A percentile compares a stretch with the other conserved stretches of the same genome.
Evolutionary conservation across 768 basidiomycete species (phyloP).

Genomic region (Coprinopsis strossmayeri): DNA sequence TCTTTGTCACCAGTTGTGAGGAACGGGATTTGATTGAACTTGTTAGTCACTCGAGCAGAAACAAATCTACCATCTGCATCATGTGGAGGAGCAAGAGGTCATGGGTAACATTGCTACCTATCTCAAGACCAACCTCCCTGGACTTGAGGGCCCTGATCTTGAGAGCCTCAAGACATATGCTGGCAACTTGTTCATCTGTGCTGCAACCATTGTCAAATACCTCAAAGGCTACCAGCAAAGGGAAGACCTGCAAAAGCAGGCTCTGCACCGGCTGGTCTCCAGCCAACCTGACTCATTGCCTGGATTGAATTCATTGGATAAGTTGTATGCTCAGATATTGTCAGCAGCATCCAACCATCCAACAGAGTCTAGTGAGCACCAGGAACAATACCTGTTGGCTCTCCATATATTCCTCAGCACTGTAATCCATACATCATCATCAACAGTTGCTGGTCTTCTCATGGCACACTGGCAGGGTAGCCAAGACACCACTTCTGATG

Average conservation of each 20-base stretch:
- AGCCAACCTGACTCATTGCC: not conserved
- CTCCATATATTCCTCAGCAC: conserved; percentile 1
- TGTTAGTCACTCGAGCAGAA: conserved; percentile 5
- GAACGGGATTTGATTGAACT: conserved; percentile 13
- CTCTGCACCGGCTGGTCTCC: not conserved
- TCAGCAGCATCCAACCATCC: conserved; percentile 5
- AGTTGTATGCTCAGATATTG: not conserved
- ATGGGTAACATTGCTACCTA: conserved; percentile 5
- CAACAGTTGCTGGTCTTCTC: not conserved
- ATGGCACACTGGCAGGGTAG: not conserved
- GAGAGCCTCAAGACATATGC: conserved; percentile 12
- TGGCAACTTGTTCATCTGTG: conserved; percentile 22
- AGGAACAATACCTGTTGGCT: not conserved
- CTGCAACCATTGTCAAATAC: conserved; percentile 19
- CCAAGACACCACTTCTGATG: not conserved
- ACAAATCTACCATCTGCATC: conserved; percentile 8
- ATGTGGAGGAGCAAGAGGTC: conserved; percentile 6
- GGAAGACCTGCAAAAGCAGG: not conserved
- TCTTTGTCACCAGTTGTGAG: conserved; percentile 18
- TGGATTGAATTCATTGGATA: not conserved
- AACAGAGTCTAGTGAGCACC: no score
- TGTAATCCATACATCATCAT: not conserved
- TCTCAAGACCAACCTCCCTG: conserved; percentile 6
- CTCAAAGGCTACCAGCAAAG: conserved; percentile 3
- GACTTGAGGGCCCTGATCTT: no score